Evolutionary conservation across 176 grass and related monocot genomes (phyloP), one percentile per base, ranked within the genome.

Genomic region (Tuctoria greenei): DNA sequence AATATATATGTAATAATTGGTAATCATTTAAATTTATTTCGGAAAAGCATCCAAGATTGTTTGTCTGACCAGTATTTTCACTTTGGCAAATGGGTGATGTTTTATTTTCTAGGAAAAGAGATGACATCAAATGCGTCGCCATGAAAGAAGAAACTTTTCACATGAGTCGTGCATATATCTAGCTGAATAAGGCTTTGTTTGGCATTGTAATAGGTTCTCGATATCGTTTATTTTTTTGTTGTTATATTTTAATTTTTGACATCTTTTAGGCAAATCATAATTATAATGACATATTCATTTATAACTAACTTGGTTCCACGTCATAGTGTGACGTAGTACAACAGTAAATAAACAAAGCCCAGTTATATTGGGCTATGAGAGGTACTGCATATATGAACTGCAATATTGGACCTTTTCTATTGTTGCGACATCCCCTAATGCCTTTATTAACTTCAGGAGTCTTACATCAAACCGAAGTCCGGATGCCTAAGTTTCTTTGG

Each of bases 51-150:
- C 78, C 66, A 71, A 50, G 14, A 62, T 61, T 37, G 55, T 47
- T 39, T 80, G 66, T 80, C 28, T 80, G 28, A 45, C 55, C 55
- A 80, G 11, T 80, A 71, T 80, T 61, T 42, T 69, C 35, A 50
- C 50, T 4, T 49, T 11, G 12, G 69, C 16, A 38, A 61, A 36
- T 38, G 27, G 61, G 10, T 12, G 4, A n/a, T n/a, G n/a, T n/a
- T 12, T 39, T 51, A 3, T 11, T 26, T 52, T 52, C 31, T 7
- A 15, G 12, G 38, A 69, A 37, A 25, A 44, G 55, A 50, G 59
- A 11, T n/a, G n/a, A n/a, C n/a, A n/a, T n/a, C n/a, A n/a, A n/a
- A n/a, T n/a, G n/a, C n/a, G n/a, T n/a, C n/a, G n/a, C n/a, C n/a
- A n/a, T n/a, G n/a, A n/a, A n/a, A n/a, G n/a, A n/a, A n/a, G n/a